phyloP scores from a whole-genome alignment of 495 filamentous ascomycete genomes.

The Podospora conica region DNA sequence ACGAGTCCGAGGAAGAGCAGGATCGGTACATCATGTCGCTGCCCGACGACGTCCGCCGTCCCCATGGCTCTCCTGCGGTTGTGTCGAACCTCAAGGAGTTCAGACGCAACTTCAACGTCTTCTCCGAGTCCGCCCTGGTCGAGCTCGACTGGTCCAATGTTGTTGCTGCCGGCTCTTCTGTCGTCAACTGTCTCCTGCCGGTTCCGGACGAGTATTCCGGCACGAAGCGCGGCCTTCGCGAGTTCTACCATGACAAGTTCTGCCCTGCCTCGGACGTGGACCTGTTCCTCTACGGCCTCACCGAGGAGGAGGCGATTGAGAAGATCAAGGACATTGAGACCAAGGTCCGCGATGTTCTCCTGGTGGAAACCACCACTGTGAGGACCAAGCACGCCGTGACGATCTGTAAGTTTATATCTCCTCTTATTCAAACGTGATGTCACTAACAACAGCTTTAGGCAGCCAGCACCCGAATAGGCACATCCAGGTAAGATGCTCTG shows the following conservation, averaged over 20 bases:
- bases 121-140: constrained; percentile 57
- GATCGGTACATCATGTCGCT: constrained; percentile 68
- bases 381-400: constrained; percentile 80
- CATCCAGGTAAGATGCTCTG: constrained; percentile 44
- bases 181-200: constrained; percentile 66
- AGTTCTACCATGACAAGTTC: constrained; percentile 73
- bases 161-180: constrained; percentile 68
- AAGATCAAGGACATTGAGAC: constrained; percentile 77
- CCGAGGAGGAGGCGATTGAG: constrained; percentile 63
- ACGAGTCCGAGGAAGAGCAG: constrained; percentile 53
- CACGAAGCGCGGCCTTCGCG: constrained; percentile 59
- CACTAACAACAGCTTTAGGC: constrained; percentile 29
- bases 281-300: constrained; percentile 73
- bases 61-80: constrained; percentile 55
- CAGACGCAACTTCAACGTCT: constrained; percentile 67
- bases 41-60: constrained; percentile 49
- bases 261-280: constrained; percentile 80
- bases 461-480: constrained; percentile 77
- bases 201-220: constrained; percentile 57
- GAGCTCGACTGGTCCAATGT: constrained; percentile 75
- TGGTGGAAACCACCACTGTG: constrained; percentile 69
- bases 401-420: constrained; percentile 41
- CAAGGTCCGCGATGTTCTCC: constrained; percentile 61
- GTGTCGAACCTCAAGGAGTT: constrained; percentile 62
- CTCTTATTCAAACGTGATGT: neutral